Conservation (phyloP, 305 asterid species). For the Fraxinus sp. region DNA sequence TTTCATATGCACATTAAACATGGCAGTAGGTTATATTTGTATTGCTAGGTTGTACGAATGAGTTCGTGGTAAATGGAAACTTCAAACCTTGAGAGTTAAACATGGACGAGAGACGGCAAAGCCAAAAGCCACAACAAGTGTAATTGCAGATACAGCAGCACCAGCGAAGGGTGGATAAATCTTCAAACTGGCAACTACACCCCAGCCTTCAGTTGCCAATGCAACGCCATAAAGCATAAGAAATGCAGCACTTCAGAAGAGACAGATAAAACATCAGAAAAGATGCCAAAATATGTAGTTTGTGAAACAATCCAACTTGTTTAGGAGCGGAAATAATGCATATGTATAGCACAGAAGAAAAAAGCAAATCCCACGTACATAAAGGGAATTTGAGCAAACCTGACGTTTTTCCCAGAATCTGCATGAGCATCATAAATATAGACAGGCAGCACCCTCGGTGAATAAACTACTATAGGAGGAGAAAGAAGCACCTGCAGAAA, state of each 20-base stretch:
- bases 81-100: conserved; percentile 90
- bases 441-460: conserved; percentile 97
- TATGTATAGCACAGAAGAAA: conserved; percentile 20
- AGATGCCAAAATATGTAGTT: conserved; percentile 22
- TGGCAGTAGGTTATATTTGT: conserved; percentile 1
- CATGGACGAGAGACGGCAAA: conserved; percentile 99
- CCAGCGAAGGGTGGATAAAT: conserved; percentile 99
- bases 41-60: conserved; percentile 10
- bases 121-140: conserved; percentile 97
- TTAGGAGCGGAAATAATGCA: conserved; percentile 8
- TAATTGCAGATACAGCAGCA: conserved; percentile 96
- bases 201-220: conserved; percentile 99
- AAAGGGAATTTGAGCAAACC: conserved; percentile 51
- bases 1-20: neutral
- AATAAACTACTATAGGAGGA: conserved; percentile 97
- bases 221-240: conserved; percentile 96
- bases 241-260: conserved; percentile 78
- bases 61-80: conserved; percentile 27
- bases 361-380: conserved; percentile 8
- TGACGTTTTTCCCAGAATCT: conserved; percentile 97
- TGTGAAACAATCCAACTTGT: conserved; percentile 10
- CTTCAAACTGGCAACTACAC: conserved; percentile 98
- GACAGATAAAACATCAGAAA: conserved; percentile 23
- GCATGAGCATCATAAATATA: conserved; percentile 99
- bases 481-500: conserved; percentile 86